Conservation (phyloP, 2,329 filamentous ascomycete genomes). For the Fusarium burgessii region DNA sequence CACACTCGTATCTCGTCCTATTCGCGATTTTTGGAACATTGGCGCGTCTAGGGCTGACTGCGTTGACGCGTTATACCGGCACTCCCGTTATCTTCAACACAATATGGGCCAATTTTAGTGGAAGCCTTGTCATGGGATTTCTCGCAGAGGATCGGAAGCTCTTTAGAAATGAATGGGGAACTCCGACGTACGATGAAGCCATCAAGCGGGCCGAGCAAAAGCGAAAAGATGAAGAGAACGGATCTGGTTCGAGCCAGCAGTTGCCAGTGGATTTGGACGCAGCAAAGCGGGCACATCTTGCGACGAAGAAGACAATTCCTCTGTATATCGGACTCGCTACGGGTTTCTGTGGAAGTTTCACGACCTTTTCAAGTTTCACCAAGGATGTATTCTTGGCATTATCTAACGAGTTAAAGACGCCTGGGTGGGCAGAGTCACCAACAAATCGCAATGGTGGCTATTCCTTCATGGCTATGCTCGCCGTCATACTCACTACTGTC, state of each 20-base stretch:
- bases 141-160: conserved; percentile 81
- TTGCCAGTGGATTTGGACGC: conserved; percentile 54
- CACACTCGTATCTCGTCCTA: conserved; percentile 83
- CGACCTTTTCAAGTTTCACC: conserved; percentile 88
- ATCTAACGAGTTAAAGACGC: conserved; percentile 73
- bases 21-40: conserved; percentile 89
- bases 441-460: conserved; percentile 75
- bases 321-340: conserved; percentile 88
- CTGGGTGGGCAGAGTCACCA: conserved; percentile 53
- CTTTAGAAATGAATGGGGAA: conserved; percentile 77
- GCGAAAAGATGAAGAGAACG: conserved; percentile 54
- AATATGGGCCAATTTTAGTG: conserved; percentile 89
- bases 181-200: conserved; percentile 53
- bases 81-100: conserved; percentile 79
- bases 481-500: conserved; percentile 79
- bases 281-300: conserved; percentile 68
- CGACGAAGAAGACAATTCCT: conserved; percentile 86
- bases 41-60: conserved; percentile 82
- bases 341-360: conserved; percentile 90
- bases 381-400: conserved; percentile 83
- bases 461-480: conserved; percentile 84
- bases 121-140: conserved; percentile 87
- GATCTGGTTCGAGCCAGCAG: conserved; percentile 28
- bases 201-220: conserved; percentile 50
- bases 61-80: conserved; percentile 82